phyloP scores from a whole-genome alignment of 495 filamentous ascomycete genomes.

The Penicillium samsonianum region DNA sequence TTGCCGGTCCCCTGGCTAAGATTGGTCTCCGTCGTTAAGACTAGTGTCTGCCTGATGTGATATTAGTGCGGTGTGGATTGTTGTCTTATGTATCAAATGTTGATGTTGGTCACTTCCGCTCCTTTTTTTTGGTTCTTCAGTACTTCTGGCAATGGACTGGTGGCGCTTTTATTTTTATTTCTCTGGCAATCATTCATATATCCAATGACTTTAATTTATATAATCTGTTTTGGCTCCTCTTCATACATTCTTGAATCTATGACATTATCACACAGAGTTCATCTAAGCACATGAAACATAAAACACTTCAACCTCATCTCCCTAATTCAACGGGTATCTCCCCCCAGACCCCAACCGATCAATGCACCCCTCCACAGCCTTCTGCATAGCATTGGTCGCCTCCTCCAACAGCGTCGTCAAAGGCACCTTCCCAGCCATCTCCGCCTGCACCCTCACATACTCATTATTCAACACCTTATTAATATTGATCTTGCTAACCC shows the following conservation, averaged over 20 bases:
- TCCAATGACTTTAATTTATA: constrained; percentile 24
- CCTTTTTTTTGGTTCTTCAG: constrained; percentile 15
- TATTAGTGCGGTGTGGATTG: neutral
- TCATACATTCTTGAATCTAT: constrained; percentile 6
- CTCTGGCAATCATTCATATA: constrained; percentile 21
- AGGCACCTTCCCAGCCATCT: constrained; percentile 64
- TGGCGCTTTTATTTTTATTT: constrained; percentile 13
- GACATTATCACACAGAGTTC: neutral
- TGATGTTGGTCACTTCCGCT: constrained; percentile 1
- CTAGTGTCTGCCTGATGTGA: neutral
- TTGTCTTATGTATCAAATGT: neutral
- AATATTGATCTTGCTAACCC: constrained; percentile 79
- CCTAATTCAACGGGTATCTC: constrained; percentile 42
- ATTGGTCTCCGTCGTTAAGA: constrained; percentile 15
- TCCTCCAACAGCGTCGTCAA: constrained; percentile 73
- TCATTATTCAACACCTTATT: constrained; percentile 79
- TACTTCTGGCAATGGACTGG: constrained; percentile 15
- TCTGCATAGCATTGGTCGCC: constrained; percentile 71
- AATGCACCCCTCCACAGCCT: constrained; percentile 72
- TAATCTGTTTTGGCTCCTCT: constrained; percentile 10
- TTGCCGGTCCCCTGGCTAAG: constrained; percentile 2
- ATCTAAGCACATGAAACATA: neutral
- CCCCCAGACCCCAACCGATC: constrained; percentile 68
- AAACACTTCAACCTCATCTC: neutral
- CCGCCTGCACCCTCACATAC: constrained; percentile 64